phyloP scores from a whole-genome alignment of 2,329 filamentous ascomycete species.

The Ceratocystis colombiana region DNA sequence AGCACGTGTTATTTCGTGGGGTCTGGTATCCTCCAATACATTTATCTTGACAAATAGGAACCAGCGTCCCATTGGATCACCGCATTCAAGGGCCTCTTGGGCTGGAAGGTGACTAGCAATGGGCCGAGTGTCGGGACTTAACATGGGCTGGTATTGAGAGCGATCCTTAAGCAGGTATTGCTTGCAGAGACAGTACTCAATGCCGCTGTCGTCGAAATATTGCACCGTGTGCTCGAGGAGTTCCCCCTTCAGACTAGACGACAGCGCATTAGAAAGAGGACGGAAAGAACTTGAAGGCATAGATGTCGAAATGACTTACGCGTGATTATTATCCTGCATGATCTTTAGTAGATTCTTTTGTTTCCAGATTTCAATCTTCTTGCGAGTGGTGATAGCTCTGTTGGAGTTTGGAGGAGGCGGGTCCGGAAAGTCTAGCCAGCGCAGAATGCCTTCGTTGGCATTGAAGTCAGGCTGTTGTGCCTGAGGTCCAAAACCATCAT shows the following conservation, averaged over 20 bases:
- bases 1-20: slow-evolving; percentile 47
- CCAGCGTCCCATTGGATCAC: slow-evolving; percentile 45
- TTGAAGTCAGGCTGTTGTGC: slow-evolving; percentile 41
- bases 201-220: slow-evolving; percentile 41
- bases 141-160: slow-evolving; percentile 30
- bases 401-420: slow-evolving; percentile 38
- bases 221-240: slow-evolving; percentile 44
- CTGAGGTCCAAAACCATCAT: slow-evolving; percentile 31
- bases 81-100: slow-evolving; percentile 39
- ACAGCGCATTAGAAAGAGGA: slow-evolving; percentile 19
- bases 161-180: slow-evolving; percentile 37
- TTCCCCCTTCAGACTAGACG: slow-evolving; percentile 42
- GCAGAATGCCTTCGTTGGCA: slow-evolving; percentile 39
- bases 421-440: slow-evolving; percentile 53
- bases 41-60: slow-evolving; percentile 45
- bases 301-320: slow-evolving; percentile 33
- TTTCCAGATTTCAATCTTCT: slow-evolving; percentile 47
- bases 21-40: slow-evolving; percentile 47
- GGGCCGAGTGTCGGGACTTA: slow-evolving; percentile 27
- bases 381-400: slow-evolving; percentile 42
- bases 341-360: slow-evolving; percentile 41
- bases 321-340: slow-evolving; percentile 44
- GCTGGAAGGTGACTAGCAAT: slow-evolving; percentile 35
- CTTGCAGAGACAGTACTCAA: slow-evolving; percentile 45
- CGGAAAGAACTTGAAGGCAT: background rate